Base-by-base conservation (phyloP, 2,329 filamentous ascomycete genomes). In the Epicoccum nigrum region DNA sequence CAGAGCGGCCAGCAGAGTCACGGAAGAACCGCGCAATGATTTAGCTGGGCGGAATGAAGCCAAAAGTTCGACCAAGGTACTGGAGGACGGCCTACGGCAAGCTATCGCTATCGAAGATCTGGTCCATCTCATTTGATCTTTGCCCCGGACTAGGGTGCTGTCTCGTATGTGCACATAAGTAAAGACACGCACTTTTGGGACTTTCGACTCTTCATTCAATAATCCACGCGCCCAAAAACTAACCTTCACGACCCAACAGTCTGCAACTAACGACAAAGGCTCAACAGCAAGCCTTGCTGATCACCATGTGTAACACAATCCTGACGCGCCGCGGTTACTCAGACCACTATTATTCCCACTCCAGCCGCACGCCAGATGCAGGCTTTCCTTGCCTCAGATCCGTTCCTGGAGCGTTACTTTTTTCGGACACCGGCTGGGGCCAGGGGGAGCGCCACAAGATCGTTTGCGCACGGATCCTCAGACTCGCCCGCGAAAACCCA, bases 91-190 rank as follows among this genome's bases (percentile, higher is more conserved):
- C 32, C 25, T 21, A 16, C 5, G 40, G 40, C n/a, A 45, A 21
- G 39, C 33, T 30, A 27, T 39, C 40, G 28, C 13, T 47, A 28
- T 21, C 39, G 21, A 21, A 28, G 37, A 38, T 39, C 32, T 38
- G 25, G 30, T 43, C 23, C 38, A 38, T 16, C 27, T 20, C 33
- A 38, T 42, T 17, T 42, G 21, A n/a, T 31, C 28, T 30, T 28
- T 25, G 43, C 20, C 46, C 33, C 39, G 11, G 40, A 27, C 40
- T 27, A 37, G 40, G 33, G 27, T 15, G 9, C 8, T n/a, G 21
- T n/a, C 48, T 52, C 43, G 49, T 52, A 46, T 52, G 42, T 46
- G 49, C 49, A 46, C 31, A 38, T 46, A 52, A 46, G 49, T 42
- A 33, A 37, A 32, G 25, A 46, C 25, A 52, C 46, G 43, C 49